Evolutionary conservation across 1,139 yeast genomes (phyloP), one percentile per base, ranked within the genome.

Genomic region (Debaryomyces psychrophilus): DNA sequence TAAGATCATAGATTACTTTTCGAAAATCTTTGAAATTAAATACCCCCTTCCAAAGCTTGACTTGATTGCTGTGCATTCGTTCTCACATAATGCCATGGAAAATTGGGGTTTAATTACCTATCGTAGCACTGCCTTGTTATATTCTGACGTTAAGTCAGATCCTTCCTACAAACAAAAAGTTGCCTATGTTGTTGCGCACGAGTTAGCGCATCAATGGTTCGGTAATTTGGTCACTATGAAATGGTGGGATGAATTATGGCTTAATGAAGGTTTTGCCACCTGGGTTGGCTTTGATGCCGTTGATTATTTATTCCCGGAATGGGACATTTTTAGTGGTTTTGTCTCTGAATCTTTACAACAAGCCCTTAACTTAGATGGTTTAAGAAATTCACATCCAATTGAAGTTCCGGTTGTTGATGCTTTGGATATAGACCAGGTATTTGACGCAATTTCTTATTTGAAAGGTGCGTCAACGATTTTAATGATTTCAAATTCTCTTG

Each of bases 71-170:
- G 86, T 85, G 45, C 92, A 85, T 57, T 83, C 86, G 52, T 86
- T 84, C 60, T 76, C 87, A 23, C 89, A 86, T 44, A 89, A 88
- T 58, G 93, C 92, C 43, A 89, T 89, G 96, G 96, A 89, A 70
- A 89, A 89, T 72, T 87, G 92, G 88, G 96, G 96, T 44, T 71
- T 88, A 50, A 81, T 89, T 57, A 88, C 96, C 14, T 89, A 86
- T 71, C 82, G 96, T 65, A 80, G 85, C 39, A 87, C 87, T 22
- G 95, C 88, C 38, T 66, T 89, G 50, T 74, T 88, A 55, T 82
- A 77, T 58, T 87, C 85, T 47, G 85, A 82, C 51, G 73, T 78
- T 50, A 80, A 83, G 48, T 81, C 90, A 42, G 83, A 85, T 50
- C 81, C 86, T 44, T 73, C 79, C 40, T 83, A 87, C 44, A 67